Percentiles rank a stretch among this genome's conserved stretches.
Conservation (phyloP, 441 rosid genomes). For the Gossypium davidsonii region DNA sequence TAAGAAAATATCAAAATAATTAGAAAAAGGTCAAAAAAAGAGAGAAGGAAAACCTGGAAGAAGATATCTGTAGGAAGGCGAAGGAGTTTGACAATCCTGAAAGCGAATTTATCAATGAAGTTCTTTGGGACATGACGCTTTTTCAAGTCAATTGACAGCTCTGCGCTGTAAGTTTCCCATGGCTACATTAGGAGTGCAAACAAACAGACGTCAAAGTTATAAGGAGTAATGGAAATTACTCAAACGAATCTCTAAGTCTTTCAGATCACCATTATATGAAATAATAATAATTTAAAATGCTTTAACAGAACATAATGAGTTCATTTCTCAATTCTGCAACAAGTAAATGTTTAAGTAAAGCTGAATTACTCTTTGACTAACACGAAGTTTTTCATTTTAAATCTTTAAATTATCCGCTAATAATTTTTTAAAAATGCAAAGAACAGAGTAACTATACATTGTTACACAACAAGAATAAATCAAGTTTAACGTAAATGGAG, state of each 20-base stretch:
- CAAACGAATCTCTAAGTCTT: background rate
- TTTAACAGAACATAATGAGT: background rate
- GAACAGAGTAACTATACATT: background rate
- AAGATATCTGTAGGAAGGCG: constrained; percentile 62
- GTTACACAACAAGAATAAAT: background rate
- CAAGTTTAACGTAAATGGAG: background rate
- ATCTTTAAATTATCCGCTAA: background rate
- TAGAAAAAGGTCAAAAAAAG: background rate
- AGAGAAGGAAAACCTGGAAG: constrained; percentile 41
- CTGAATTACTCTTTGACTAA: background rate
- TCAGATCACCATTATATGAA: background rate
- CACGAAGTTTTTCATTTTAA: background rate
- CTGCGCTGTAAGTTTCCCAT: constrained; percentile 56
- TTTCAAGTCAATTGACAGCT: constrained; percentile 54
- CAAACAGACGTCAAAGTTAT: background rate
- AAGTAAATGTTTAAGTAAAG: background rate
- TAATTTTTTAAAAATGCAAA: too few species aligned
- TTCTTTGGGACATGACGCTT: constrained; percentile 66
- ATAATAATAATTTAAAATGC: background rate
- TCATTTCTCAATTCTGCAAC: background rate
- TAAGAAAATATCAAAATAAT: background rate
- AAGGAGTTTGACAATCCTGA: constrained; percentile 52
- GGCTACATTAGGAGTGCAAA: constrained; percentile 36
- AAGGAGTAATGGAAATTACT: background rate
- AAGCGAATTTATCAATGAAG: constrained; percentile 53